Evolutionary conservation across 768 basidiomycete species (phyloP).

Genomic region (Kwoniella sp.): DNA sequence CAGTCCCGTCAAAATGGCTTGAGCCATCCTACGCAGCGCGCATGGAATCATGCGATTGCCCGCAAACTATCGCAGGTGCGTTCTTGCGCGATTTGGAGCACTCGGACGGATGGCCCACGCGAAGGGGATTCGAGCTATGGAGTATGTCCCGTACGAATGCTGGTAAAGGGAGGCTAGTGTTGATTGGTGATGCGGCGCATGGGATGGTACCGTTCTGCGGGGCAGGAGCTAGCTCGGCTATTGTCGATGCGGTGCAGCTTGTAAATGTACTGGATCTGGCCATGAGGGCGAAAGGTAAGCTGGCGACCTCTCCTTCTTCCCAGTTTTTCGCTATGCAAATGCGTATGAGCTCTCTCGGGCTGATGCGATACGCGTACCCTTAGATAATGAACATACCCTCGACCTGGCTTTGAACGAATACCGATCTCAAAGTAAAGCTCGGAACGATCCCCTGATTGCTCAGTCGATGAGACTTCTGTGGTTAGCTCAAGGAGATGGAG

Average conservation of each 20-base stretch:
- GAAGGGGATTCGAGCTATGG: conserved; percentile 6
- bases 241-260: conserved; percentile 28
- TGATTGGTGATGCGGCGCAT: conserved; percentile 37
- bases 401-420: conserved; percentile 7
- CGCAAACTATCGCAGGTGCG: not conserved
- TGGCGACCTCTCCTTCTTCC: not conserved
- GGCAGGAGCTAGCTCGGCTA: conserved; percentile 30
- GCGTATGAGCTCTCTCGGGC: no score
- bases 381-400: conserved; percentile 7
- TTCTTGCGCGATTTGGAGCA: conserved; percentile 12
- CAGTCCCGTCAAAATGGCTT: conserved; percentile 16
- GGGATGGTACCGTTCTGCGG: conserved; percentile 33
- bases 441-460: conserved; percentile 25
- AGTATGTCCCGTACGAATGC: conserved; percentile 2
- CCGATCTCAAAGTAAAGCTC: conserved; percentile 2
- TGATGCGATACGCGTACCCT: no score
- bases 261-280: conserved; percentile 11
- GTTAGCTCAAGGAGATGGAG: conserved; percentile 28
- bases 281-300: not conserved
- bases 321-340: no score
- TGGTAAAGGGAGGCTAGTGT: conserved; percentile 24
- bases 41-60: not conserved
- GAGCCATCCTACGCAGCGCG: not conserved
- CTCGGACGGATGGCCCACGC: not conserved
- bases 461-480: conserved; percentile 22